phyloP scores from a whole-genome alignment of 2,329 filamentous ascomycete genomes.

The Sordariomycetes sp. region DNA sequence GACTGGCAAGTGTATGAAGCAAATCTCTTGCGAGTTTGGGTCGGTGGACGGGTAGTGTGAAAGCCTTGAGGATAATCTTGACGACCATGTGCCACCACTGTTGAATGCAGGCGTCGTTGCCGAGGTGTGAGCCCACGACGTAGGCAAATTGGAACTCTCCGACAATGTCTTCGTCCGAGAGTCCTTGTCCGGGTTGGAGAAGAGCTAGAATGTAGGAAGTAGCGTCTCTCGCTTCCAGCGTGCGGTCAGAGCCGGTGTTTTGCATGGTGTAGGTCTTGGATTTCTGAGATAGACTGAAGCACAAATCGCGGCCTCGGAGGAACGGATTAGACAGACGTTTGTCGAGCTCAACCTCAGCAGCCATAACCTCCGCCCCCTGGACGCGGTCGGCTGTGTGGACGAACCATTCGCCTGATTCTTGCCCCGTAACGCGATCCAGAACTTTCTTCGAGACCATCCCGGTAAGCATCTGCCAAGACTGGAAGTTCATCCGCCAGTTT shows the following conservation, averaged over 20 bases:
- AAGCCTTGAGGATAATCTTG: slow-evolving; percentile 40
- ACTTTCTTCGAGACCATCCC: slow-evolving; percentile 33
- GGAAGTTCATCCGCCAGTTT: slow-evolving; percentile 10
- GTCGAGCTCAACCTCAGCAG: slow-evolving; percentile 28
- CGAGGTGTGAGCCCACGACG: slow-evolving; percentile 45
- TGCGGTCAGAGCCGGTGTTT: slow-evolving; percentile 25
- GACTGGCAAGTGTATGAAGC: slow-evolving; percentile 41
- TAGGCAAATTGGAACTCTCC: slow-evolving; percentile 55
- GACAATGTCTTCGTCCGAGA: slow-evolving; percentile 33
- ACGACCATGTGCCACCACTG: slow-evolving; percentile 52
- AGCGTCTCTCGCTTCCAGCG: slow-evolving; percentile 36
- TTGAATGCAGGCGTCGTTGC: slow-evolving; percentile 49
- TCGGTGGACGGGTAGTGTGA: slow-evolving; percentile 28
- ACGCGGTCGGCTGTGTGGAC: slow-evolving; percentile 45
- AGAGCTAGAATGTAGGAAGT: slow-evolving; percentile 34
- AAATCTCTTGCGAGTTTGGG: slow-evolving; percentile 37
- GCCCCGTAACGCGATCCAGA: slow-evolving; percentile 37
- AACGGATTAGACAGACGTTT: slow-evolving; percentile 21
- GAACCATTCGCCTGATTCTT: slow-evolving; percentile 31
- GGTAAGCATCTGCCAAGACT: slow-evolving; percentile 45
- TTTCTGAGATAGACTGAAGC: slow-evolving; percentile 36
- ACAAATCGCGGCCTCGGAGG: slow-evolving; percentile 29
- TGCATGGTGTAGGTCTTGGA: slow-evolving; percentile 31
- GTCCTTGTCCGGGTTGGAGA: slow-evolving; percentile 18
- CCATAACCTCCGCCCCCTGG: slow-evolving; percentile 28